Base-by-base conservation (phyloP, 495 filamentous ascomycete species). In the Podospora appendiculata region DNA sequence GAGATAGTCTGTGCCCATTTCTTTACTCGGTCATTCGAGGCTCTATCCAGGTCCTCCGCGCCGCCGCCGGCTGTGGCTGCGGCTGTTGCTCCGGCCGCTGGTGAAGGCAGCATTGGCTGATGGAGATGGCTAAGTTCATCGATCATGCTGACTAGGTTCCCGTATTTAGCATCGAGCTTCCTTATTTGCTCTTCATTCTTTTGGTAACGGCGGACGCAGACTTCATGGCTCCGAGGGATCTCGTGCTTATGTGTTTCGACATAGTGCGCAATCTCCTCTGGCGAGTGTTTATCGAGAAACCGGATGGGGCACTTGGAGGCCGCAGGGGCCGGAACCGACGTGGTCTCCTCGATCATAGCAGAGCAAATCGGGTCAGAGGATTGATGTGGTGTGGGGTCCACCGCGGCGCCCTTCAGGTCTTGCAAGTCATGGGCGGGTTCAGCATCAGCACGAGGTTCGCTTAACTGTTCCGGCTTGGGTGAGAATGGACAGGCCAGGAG, bases 171-270 rank as follows among this genome's bases (percentile, higher is more conserved):
- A 61, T 96, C 90, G 25, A 96, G 73, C 60, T 90, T 85, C 50
- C 80, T 80, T 58, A 95, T 89, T 53, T 87, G 86, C 53, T 86
- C 79, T 32, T 87, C 82, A 61, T 91, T 90, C 62, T 78, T 80
- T 64, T 95, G 89, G 65, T 90, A 94, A 39, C 90, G 80, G 56
- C 84, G 81, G 50, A 96, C 86, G 63, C 90, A 96, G 16, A 95
- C 81, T 54, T 90, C 89, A 67, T 96, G 90, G 58, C 88, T 93
- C 52, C 90, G 77, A 4, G 90, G 90, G 32, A 96, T 80, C 57
- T 95, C 87, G 60, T 96, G 90, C 64, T 95, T 95, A 71, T 96
- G 90, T 18, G 80, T 85, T 64, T 95, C 87, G 50, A 96, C 85
- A 60, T 95, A 96, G 54, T 83, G 75, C 13, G 90, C 90, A 45